Percentiles rank a stretch among this genome's conserved stretches.
Conservation (phyloP, 2,329 filamentous ascomycete species). For the Fusarium aywerte region DNA sequence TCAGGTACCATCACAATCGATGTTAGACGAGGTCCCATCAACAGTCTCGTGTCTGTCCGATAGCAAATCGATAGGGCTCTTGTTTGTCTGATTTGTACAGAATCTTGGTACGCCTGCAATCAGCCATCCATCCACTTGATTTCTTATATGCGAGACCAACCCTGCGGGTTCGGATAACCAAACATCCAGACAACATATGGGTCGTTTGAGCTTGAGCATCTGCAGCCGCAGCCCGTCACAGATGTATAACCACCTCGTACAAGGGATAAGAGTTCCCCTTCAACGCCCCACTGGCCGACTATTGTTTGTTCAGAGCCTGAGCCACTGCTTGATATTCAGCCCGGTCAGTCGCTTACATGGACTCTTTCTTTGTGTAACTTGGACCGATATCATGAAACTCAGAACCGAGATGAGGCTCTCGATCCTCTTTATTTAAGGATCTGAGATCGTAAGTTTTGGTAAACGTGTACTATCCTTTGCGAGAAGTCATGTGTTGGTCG, state of each 20-base stretch:
- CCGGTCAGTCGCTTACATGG: conserved; percentile 2
- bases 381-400: conserved; percentile 9
- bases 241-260: conserved; percentile 28
- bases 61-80: not conserved
- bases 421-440: not conserved
- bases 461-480: not conserved
- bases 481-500: not conserved
- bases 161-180: conserved; percentile 23
- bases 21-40: conserved; percentile 10
- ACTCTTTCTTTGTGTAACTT: conserved; percentile 11
- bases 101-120: conserved; percentile 11
- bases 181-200: conserved; percentile 30
- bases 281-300: conserved; percentile 6
- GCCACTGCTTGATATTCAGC: not conserved
- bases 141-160: conserved; percentile 14
- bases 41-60: not conserved
- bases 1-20: not conserved
- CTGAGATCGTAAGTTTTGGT: not conserved
- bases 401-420: conserved; percentile 17
- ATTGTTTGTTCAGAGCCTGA: conserved; percentile 17
- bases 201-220: conserved; percentile 30
- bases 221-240: conserved; percentile 26
- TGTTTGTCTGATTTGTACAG: not conserved
- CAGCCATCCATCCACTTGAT: conserved; percentile 13
- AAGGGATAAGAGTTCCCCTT: conserved; percentile 9